phyloP scores from a whole-genome alignment of 2,329 filamentous ascomycete species.

The Sclerotinia sclerotiorum region DNA sequence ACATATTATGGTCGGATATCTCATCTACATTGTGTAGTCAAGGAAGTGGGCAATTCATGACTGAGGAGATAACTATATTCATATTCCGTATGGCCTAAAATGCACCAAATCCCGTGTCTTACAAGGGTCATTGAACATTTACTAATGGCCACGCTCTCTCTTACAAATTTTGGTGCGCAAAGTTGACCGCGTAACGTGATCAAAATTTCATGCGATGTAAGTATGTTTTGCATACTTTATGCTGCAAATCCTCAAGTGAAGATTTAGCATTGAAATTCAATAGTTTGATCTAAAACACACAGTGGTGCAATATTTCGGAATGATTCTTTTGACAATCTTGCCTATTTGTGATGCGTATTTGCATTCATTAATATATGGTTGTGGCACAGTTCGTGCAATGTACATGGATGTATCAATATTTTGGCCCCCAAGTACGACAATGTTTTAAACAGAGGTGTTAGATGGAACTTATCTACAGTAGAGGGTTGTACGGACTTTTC shows the following conservation, averaged over 20 bases:
- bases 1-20: slow-evolving; percentile 50
- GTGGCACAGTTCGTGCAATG: slow-evolving; percentile 9
- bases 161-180: slow-evolving; percentile 35
- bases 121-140: slow-evolving; percentile 29
- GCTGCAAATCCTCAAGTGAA: slow-evolving; percentile 16
- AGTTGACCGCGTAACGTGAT: slow-evolving; percentile 40
- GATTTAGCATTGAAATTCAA: background rate
- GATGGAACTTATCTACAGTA: background rate
- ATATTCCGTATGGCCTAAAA: background rate
- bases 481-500: background rate
- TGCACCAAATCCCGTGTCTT: slow-evolving; percentile 15
- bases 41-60: slow-evolving; percentile 52
- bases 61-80: slow-evolving; percentile 50
- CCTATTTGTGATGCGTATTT: background rate
- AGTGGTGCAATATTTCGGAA: background rate
- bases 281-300: background rate
- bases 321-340: background rate
- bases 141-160: slow-evolving; percentile 33
- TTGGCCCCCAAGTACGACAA: background rate
- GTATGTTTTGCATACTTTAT: slow-evolving; percentile 38
- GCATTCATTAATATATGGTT: background rate
- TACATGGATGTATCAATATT: background rate
- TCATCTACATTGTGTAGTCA: slow-evolving; percentile 56
- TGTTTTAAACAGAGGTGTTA: background rate
- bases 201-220: slow-evolving; percentile 35